These are phyloP conservation scores for Panicum virgatum DNA, from an alignment of 202 grass and related monocot species.

Conservation along the genomic window DNA sequence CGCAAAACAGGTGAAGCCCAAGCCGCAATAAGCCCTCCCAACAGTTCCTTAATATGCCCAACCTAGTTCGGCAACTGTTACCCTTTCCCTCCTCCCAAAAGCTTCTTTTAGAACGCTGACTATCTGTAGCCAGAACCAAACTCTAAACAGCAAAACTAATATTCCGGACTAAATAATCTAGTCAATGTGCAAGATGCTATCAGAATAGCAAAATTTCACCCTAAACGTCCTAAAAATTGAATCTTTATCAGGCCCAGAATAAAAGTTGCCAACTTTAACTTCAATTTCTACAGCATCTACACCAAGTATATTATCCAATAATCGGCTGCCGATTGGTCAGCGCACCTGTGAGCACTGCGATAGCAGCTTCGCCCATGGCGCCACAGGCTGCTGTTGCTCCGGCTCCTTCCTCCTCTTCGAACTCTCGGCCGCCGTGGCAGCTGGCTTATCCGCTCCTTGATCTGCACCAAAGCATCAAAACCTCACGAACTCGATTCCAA, in stretches of 20 bases:
- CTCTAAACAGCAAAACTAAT: slow-evolving; percentile 8
- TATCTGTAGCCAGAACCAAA: background rate
- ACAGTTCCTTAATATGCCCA: background rate
- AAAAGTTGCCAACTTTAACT: slow-evolving; percentile 23
- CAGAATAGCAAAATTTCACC: background rate
- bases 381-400: slow-evolving; percentile 47
- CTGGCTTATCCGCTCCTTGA: slow-evolving; percentile 52
- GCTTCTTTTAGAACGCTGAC: background rate
- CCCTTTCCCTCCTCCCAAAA: background rate
- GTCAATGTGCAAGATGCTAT: slow-evolving; percentile 2
- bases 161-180: slow-evolving; percentile 6
- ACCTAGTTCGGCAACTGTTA: background rate
- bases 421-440: slow-evolving; percentile 24
- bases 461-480: slow-evolving; percentile 55
- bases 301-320: background rate
- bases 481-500: slow-evolving; percentile 37
- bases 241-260: background rate
- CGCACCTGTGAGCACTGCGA: slow-evolving; percentile 81
- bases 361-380: slow-evolving; percentile 86
- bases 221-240: slow-evolving; percentile 11
- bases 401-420: slow-evolving; percentile 47
- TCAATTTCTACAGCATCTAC: slow-evolving; percentile 13
- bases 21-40: too few species aligned
- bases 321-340: background rate
- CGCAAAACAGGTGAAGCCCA: too few species aligned